Conservation (phyloP, 805 yeast species). For the Schizosaccharomyces japonicus region DNA sequence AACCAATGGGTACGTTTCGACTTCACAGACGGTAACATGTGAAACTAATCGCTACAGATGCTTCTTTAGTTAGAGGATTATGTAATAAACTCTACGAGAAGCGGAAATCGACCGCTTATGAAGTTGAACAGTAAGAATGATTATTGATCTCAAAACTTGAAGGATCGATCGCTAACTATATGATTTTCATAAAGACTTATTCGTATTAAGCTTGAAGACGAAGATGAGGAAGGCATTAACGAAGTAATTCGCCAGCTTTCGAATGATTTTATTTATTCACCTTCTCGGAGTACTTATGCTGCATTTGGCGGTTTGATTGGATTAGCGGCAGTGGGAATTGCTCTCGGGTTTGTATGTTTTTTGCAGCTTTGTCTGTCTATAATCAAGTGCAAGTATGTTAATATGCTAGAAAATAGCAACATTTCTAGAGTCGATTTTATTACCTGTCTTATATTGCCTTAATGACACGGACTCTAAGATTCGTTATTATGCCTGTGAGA, state of each 20-base stretch:
- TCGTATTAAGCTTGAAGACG: conserved; percentile 29
- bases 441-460: conserved; percentile 84
- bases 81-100: conserved; percentile 55
- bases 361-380: neutral
- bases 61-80: conserved; percentile 31
- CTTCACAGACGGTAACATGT: neutral
- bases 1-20: neutral
- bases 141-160: neutral
- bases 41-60: neutral
- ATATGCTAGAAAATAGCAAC: conserved; percentile 39
- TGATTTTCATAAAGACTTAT: conserved; percentile 46
- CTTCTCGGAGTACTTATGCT: conserved; percentile 22
- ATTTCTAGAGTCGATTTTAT: conserved; percentile 64
- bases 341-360: conserved; percentile 33
- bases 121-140: conserved; percentile 23
- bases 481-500: conserved; percentile 88
- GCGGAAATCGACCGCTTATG: conserved; percentile 48
- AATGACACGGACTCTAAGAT: conserved; percentile 96
- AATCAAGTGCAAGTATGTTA: conserved; percentile 13
- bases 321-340: conserved; percentile 84
- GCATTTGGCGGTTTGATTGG: conserved; percentile 93
- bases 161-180: conserved; percentile 14
- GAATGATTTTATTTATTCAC: conserved; percentile 60
- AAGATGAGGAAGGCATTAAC: conserved; percentile 32
- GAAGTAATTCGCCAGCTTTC: conserved; percentile 58